Conservation (phyloP, 306 rosid species). For the Purshia tridentata region DNA sequence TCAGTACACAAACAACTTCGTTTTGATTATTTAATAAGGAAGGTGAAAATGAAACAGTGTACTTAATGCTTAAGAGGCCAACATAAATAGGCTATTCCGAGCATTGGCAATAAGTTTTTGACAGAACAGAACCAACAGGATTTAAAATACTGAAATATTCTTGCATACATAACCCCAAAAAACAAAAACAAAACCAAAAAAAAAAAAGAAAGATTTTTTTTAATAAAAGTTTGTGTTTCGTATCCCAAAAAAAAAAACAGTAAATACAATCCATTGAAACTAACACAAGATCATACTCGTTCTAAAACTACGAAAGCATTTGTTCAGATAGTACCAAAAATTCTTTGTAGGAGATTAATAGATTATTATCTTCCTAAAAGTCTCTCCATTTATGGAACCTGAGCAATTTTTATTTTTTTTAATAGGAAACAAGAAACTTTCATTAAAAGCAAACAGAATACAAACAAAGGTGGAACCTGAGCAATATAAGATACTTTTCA, state of each 20-base stretch:
- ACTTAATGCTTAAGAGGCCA: neutral
- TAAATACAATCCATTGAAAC: too few species aligned
- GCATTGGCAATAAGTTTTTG: neutral
- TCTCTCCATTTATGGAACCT: neutral
- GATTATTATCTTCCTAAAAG: neutral
- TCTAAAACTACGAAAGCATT: too few species aligned
- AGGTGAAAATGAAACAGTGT: neutral
- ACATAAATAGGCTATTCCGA: neutral
- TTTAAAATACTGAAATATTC: neutral
- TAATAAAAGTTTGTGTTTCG: too few species aligned
- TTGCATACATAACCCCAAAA: neutral
- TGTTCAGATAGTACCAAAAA: too few species aligned
- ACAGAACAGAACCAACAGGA: neutral
- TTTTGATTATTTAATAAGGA: neutral
- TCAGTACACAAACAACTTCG: slow-evolving; percentile 3
- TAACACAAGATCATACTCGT: too few species aligned
- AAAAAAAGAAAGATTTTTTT: too few species aligned
- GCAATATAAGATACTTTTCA: neutral
- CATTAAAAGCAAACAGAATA: too few species aligned
- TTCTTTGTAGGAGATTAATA: too few species aligned
- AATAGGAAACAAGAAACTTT: too few species aligned
- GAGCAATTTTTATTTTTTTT: neutral
- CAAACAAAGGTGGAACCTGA: neutral
- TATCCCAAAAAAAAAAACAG: too few species aligned
- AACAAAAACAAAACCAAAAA: too few species aligned